A percentile compares a stretch with the other conserved stretches of the same genome.
These are phyloP conservation scores for Zygnema cylindricum DNA, from an alignment of 139 green algal genomes.

Conservation along the genomic window DNA sequence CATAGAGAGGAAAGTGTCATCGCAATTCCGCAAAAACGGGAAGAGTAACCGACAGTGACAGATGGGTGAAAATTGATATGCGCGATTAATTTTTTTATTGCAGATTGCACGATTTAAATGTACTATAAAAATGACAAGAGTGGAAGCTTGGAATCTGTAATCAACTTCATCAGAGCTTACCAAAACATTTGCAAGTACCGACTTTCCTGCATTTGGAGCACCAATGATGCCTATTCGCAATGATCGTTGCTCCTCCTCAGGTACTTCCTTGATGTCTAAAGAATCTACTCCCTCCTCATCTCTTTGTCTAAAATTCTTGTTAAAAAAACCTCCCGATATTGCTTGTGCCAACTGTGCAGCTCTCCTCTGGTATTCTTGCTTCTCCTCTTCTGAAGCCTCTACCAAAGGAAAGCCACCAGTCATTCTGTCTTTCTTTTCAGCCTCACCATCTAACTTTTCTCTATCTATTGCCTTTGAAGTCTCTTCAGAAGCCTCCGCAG, in stretches of 20 bases:
- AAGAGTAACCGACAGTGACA: too few relatives aligned
- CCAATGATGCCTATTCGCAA: slow-evolving; percentile 60
- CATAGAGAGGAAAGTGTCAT: too few relatives aligned
- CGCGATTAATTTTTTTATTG: too few relatives aligned
- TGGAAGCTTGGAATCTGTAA: too few relatives aligned
- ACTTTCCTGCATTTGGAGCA: slow-evolving; percentile 63
- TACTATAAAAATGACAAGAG: too few relatives aligned
- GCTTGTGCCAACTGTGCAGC: not conserved
- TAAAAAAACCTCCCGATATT: not conserved
- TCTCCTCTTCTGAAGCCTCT: not conserved
- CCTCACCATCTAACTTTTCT: not conserved
- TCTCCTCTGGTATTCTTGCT: not conserved
- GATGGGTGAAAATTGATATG: too few relatives aligned
- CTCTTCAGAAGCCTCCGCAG: not conserved
- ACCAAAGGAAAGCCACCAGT: not conserved
- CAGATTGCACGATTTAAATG: too few relatives aligned
- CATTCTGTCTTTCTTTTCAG: not conserved
- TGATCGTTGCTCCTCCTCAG: slow-evolving; percentile 48
- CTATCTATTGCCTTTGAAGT: too few relatives aligned
- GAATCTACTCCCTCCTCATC: not conserved
- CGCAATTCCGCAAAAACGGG: too few relatives aligned
- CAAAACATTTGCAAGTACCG: slow-evolving; percentile 55
- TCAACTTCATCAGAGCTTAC: too few relatives aligned
- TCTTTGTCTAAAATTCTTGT: not conserved
- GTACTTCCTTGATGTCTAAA: slow-evolving; percentile 5